A percentile compares a stretch with the other conserved stretches of the same genome.
Conservation (phyloP, 352 stramenopile species). For the Peronospora destructor region DNA sequence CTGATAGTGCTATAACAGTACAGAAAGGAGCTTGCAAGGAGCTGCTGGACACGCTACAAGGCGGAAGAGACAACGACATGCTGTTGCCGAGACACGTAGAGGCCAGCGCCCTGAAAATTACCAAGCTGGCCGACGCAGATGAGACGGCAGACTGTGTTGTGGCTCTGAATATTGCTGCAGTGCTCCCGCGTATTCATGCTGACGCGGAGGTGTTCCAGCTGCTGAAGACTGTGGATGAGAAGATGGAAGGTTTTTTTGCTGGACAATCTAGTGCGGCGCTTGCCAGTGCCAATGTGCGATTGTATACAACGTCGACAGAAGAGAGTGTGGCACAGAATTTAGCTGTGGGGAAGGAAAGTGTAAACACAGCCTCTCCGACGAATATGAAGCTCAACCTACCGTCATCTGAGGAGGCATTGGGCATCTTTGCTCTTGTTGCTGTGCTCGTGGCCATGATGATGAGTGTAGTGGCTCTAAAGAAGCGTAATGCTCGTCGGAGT, state of each 20-base stretch:
- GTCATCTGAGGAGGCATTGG: slow-evolving; percentile 52
- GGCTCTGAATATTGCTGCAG: slow-evolving; percentile 20
- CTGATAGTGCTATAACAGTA: slow-evolving; percentile 27
- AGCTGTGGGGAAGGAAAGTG: slow-evolving; percentile 9
- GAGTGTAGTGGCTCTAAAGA: slow-evolving; percentile 47
- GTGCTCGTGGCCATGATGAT: slow-evolving; percentile 61
- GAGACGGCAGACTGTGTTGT: slow-evolving; percentile 20
- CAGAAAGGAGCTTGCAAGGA: slow-evolving; percentile 24
- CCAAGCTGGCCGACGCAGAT: slow-evolving; percentile 12
- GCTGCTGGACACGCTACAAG: slow-evolving; percentile 19
- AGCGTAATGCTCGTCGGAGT: slow-evolving; percentile 50
- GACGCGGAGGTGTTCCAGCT: slow-evolving; percentile 30
- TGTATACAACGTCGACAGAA: slow-evolving; percentile 18
- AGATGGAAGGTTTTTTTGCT: slow-evolving; percentile 33
- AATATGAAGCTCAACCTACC: slow-evolving; percentile 37
- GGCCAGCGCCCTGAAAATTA: slow-evolving; percentile 20
- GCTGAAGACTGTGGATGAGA: slow-evolving; percentile 39
- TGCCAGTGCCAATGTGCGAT: slow-evolving; percentile 25
- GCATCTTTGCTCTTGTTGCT: slow-evolving; percentile 48
- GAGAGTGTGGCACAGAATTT: slow-evolving; percentile 5
- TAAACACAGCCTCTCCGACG: background rate
- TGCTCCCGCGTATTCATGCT: background rate
- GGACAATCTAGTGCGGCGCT: slow-evolving; percentile 24
- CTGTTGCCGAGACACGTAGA: slow-evolving; percentile 26
- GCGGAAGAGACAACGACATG: slow-evolving; percentile 1